Conservation (phyloP, 371 early-diverging fungal species). For the Mortierella sp. region DNA sequence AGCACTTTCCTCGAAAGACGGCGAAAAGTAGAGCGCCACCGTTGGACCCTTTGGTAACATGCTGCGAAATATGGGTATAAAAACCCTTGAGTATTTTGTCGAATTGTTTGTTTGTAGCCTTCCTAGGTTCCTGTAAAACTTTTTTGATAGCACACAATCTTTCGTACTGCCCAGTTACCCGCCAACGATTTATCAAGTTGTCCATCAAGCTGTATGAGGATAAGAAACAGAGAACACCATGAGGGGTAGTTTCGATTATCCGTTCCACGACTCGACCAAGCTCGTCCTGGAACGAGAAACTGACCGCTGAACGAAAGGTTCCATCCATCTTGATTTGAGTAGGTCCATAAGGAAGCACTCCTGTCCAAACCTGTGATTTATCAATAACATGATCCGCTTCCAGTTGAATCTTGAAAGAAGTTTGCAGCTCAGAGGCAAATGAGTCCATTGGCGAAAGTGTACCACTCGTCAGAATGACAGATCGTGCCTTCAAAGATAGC, state of each 20-base stretch:
- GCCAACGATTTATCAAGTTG: slow-evolving; percentile 67
- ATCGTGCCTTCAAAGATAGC: slow-evolving; percentile 60
- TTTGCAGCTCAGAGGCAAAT: slow-evolving; percentile 78
- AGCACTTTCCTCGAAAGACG: slow-evolving; percentile 89
- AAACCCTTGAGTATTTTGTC: slow-evolving; percentile 64
- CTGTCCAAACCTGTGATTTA: slow-evolving; percentile 47
- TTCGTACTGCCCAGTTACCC: slow-evolving; percentile 32
- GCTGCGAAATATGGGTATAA: slow-evolving; percentile 42
- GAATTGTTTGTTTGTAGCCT: slow-evolving; percentile 65
- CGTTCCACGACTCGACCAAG: slow-evolving; percentile 69
- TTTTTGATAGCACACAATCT: slow-evolving; percentile 34
- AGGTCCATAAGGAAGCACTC: slow-evolving; percentile 36
- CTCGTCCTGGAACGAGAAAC: slow-evolving; percentile 74
- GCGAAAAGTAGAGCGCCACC: slow-evolving; percentile 75
- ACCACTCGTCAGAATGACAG: slow-evolving; percentile 88
- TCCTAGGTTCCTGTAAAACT: slow-evolving; percentile 64
- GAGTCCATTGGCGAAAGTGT: slow-evolving; percentile 85
- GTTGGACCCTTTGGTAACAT: slow-evolving; percentile 29
- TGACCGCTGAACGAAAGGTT: slow-evolving; percentile 16
- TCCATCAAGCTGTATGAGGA: slow-evolving; percentile 71
- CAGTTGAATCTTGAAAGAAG: slow-evolving; percentile 31
- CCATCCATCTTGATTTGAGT: slow-evolving; percentile 32
- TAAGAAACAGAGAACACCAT: slow-evolving; percentile 74
- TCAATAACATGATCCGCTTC: slow-evolving; percentile 43
- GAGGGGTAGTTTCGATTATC: slow-evolving; percentile 65